phyloP scores from a whole-genome alignment of 2,329 filamentous ascomycete genomes.

The Aspergillus candidus region DNA sequence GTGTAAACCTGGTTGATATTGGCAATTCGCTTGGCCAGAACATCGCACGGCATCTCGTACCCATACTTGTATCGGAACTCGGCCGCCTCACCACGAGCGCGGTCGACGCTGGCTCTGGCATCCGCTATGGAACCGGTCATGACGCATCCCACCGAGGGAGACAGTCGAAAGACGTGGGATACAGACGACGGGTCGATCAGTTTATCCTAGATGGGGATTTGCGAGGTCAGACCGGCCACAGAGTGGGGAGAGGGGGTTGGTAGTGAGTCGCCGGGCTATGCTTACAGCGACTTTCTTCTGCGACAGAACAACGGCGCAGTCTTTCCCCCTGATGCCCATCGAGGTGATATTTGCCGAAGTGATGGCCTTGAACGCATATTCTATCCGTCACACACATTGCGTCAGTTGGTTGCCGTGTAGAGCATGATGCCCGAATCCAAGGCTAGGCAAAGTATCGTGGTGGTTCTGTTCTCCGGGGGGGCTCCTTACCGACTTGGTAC shows the following conservation, averaged over 20 bases:
- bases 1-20: constrained; percentile 99
- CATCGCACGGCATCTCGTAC: constrained; percentile 99
- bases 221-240: too few species aligned
- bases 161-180: constrained; percentile 95
- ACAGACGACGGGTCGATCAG: constrained; percentile 96
- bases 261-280: constrained; percentile 10
- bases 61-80: constrained; percentile 98
- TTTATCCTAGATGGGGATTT: constrained; percentile 66
- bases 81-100: constrained; percentile 89
- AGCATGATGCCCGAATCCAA: neutral
- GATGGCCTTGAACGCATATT: constrained; percentile 99
- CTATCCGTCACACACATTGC: constrained; percentile 45
- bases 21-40: constrained; percentile 88
- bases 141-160: constrained; percentile 91
- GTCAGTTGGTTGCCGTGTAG: constrained; percentile 24
- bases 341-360: constrained; percentile 99
- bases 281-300: constrained; percentile 99
- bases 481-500: constrained; percentile 85
- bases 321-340: constrained; percentile 89
- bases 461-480: neutral
- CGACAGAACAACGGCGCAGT: constrained; percentile 92
- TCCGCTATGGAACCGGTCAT: constrained; percentile 99
- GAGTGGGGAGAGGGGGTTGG: too few species aligned
- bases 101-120: constrained; percentile 84
- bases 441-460: neutral